A percentile compares a stretch with the other conserved stretches of the same genome.
phyloP scores from a whole-genome alignment of 257 asterid species.

The Salvia rosmarinus region DNA sequence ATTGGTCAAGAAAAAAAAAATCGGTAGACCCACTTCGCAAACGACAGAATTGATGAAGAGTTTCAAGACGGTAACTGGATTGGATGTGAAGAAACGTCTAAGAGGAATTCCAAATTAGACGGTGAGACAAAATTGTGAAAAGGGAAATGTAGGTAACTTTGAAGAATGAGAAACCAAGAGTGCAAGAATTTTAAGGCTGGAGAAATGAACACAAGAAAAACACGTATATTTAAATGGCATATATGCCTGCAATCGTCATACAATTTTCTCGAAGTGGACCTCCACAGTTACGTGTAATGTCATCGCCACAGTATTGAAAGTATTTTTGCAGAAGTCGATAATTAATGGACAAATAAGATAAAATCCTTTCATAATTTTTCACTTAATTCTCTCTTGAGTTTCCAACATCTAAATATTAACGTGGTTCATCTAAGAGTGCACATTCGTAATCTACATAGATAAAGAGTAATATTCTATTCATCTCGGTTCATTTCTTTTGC shows the following conservation, averaged over 20 bases:
- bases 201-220: background rate
- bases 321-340: background rate
- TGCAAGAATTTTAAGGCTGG: slow-evolving; percentile 29
- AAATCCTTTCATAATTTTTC: no score
- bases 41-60: slow-evolving; percentile 20
- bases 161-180: slow-evolving; percentile 33
- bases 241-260: slow-evolving; percentile 27
- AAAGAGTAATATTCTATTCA: no score
- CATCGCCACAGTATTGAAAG: slow-evolving; percentile 9
- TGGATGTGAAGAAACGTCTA: slow-evolving; percentile 30
- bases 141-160: slow-evolving; percentile 32
- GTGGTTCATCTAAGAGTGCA: no score
- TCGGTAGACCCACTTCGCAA: slow-evolving; percentile 20
- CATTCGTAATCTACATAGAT: no score
- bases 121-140: slow-evolving; percentile 28
- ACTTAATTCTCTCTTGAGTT: no score
- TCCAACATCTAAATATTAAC: no score
- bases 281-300: slow-evolving; percentile 36
- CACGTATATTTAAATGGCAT: slow-evolving; percentile 26
- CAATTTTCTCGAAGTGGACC: slow-evolving; percentile 43
- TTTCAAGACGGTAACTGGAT: slow-evolving; percentile 19
- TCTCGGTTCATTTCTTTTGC: no score
- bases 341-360: background rate
- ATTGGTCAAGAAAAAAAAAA: slow-evolving; percentile 4
- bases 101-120: slow-evolving; percentile 32